phyloP scores from a whole-genome alignment of 176 grass and related monocot genomes.

The Aegilops bicornis region DNA sequence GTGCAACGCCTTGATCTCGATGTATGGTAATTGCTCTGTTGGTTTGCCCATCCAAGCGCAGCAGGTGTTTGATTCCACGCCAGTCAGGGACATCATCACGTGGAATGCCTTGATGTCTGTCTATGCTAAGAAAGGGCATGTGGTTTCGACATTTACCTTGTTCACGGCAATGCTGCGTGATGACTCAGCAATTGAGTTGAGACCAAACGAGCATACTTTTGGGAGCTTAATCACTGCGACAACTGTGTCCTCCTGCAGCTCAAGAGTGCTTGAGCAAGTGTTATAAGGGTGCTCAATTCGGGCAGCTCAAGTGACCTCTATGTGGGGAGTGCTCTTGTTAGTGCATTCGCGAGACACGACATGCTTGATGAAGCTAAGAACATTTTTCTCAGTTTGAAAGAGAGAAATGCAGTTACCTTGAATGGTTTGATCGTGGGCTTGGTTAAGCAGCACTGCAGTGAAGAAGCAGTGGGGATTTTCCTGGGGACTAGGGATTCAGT shows the following conservation, averaged over 20 bases:
- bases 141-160: conserved; percentile 39
- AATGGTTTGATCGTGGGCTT: conserved; percentile 77
- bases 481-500: conserved; percentile 40
- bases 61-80: conserved; percentile 46
- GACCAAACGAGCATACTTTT: conserved; percentile 65
- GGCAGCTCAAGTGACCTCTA: conserved; percentile 65
- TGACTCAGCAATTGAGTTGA: conserved; percentile 24
- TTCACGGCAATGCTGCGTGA: conserved; percentile 52
- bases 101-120: conserved; percentile 84
- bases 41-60: conserved; percentile 33
- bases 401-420: conserved; percentile 71
- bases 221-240: conserved; percentile 65
- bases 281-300: conserved; percentile 49
- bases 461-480: conserved; percentile 69
- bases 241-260: conserved; percentile 35
- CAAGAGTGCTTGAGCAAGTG: conserved; percentile 51
- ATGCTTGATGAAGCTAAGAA: conserved; percentile 59
- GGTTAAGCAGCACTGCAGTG: conserved; percentile 53
- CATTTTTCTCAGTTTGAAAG: conserved; percentile 58
- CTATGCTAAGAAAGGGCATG: conserved; percentile 62
- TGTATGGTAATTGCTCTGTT: conserved; percentile 62
- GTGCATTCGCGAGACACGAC: conserved; percentile 62
- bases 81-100: conserved; percentile 49
- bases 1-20: conserved; percentile 68
- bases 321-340: conserved; percentile 76